Base-by-base conservation (phyloP, 805 yeast species). In the Candida easanensis region DNA sequence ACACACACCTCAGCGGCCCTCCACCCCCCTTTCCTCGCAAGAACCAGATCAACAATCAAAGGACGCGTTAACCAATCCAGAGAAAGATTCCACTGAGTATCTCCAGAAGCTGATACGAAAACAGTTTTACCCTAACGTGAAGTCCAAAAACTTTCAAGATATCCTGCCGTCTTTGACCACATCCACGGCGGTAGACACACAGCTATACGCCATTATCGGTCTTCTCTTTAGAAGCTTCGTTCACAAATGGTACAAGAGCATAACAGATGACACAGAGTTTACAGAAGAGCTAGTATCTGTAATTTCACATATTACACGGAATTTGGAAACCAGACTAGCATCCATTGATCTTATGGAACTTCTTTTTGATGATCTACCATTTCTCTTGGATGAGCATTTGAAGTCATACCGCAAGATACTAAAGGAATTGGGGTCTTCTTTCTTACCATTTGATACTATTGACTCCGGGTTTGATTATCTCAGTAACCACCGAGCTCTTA, bases 211-310 rank as follows among this genome's bases (percentile, higher is more conserved):
- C 1, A 49, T 79, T 4, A 45, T 75, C 4, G 77, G 78, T 0
- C 57, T 77, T 13, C 53, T 77, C 4, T 43, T 76, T 33, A 64
- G 69, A 19, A 72, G 71, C 40, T 79, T 78, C 49, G 66, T 78
- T 3, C 60, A 65, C 17, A 56, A 65, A 9, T 75, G 80, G 77
- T 76, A 77, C 55, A 53, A 53, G 20, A 48, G 54, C 16, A 53
- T 74, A 6, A 61, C 76, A 1, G 69, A 65, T 36, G 73, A 71
- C 38, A 62, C 65, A 2, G 69, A 71, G 36, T 68, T 79, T 39
- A 50, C 63, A 9, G 50, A 42, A 16, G 81, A 76, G 42, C 44
- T 76, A 1, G 55, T 70, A 0, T 61, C 58, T 17, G 55, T 69
- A 1, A 45, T 65, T 9, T 71, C 77, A 0, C 72, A 69, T 38